These are phyloP conservation scores for Populus simonii DNA, from an alignment of 345 rosid species.

Conservation along the genomic window DNA sequence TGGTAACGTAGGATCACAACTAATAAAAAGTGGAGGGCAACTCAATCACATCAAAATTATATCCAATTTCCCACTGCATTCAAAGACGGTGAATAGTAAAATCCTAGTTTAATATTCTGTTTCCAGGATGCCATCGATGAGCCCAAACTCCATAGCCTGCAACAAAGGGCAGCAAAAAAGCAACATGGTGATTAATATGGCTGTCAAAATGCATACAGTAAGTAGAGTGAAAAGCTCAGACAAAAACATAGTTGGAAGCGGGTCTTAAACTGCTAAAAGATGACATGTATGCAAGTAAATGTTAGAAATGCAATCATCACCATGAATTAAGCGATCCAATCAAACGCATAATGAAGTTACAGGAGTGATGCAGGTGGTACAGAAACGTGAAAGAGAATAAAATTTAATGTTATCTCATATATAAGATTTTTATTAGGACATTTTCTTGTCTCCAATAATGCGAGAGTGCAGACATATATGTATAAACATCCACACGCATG, in stretches of 20 bases:
- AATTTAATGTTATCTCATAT: not conserved
- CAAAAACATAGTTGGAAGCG: not conserved
- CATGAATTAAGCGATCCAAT: not conserved
- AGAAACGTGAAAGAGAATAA: not conserved
- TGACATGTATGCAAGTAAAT: not conserved
- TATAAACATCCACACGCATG: not conserved
- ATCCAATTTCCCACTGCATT: not conserved
- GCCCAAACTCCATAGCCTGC: conserved; percentile 90
- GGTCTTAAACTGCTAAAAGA: not conserved
- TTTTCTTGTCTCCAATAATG: not conserved
- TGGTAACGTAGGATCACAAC: not conserved
- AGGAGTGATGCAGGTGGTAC: not conserved
- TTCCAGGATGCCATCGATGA: conserved; percentile 75
- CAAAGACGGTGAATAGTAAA: not conserved
- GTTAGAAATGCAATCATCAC: not conserved
- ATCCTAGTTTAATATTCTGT: conserved; percentile 55
- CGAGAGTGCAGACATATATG: not conserved
- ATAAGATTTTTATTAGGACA: not conserved
- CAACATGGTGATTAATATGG: not conserved
- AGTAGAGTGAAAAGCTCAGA: not conserved
- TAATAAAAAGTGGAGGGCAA: not conserved
- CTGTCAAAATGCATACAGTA: not conserved
- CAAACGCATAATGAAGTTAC: not conserved
- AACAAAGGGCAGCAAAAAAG: conserved; percentile 1
- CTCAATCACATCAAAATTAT: not conserved